phyloP scores from a whole-genome alignment of 139 green algal genomes.

The Yamagishiella unicocca region DNA sequence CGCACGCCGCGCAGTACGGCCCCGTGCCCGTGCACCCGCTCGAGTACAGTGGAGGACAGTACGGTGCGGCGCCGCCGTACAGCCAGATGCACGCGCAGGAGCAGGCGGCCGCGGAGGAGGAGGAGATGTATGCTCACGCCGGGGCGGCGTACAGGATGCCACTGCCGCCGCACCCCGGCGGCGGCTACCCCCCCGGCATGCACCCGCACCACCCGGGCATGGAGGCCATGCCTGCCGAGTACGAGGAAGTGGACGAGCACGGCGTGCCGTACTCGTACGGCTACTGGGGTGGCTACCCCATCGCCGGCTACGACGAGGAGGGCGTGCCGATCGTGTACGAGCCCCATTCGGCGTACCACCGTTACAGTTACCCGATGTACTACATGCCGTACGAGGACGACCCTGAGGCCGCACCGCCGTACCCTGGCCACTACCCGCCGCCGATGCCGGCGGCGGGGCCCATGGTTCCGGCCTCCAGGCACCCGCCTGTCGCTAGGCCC shows the following conservation, averaged over 20 bases:
- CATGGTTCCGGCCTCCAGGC: not conserved
- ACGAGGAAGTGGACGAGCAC: conserved; percentile 47
- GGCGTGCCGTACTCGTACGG: conserved; percentile 27
- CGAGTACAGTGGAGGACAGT: not conserved
- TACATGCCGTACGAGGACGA: conserved; percentile 37
- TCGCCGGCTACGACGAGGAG: conserved; percentile 36
- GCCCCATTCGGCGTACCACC: not conserved
- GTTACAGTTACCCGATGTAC: not conserved
- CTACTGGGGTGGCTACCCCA: not conserved
- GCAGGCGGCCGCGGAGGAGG: not conserved
- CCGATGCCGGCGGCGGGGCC: too few relatives aligned
- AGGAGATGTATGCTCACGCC: not conserved
- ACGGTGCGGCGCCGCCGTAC: conserved; percentile 13
- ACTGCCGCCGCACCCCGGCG: not conserved
- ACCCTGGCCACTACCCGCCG: not conserved
- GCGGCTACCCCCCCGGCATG: conserved; percentile 12
- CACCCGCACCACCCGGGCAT: conserved; percentile 10
- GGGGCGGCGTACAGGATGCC: not conserved
- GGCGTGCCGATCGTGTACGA: conserved; percentile 20
- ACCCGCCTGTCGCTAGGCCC: not conserved
- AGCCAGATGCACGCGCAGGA: conserved; percentile 3
- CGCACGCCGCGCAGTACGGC: not conserved
- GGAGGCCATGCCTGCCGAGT: not conserved
- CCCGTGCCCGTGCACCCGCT: not conserved
- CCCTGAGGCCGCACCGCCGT: not conserved